Conservation (phyloP, 768 basidiomycete genomes). For the Collybiopsis confluens region DNA sequence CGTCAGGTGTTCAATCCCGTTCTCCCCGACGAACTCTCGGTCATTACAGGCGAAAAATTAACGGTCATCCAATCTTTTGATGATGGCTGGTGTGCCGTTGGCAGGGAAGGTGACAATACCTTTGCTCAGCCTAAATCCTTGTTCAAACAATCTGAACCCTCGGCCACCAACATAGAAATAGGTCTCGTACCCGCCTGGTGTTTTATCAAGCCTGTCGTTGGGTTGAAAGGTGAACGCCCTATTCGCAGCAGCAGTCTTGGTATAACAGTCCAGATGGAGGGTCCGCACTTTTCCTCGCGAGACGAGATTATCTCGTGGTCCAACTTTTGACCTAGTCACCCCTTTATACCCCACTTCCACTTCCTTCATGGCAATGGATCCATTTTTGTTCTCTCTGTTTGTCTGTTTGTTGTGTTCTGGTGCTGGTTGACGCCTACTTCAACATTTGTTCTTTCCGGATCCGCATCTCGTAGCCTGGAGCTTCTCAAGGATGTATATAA, state of each 20-base stretch:
- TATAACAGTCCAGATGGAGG: conserved; percentile 52
- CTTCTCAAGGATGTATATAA: no score
- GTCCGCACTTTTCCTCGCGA: conserved; percentile 32
- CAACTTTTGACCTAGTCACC: conserved; percentile 40
- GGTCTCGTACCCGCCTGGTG: conserved; percentile 78
- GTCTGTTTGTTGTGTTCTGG: no score
- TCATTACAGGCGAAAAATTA: conserved; percentile 55
- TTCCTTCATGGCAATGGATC: no score
- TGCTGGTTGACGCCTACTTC: no score
- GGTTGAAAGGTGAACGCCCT: conserved; percentile 58
- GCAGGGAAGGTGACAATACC: conserved; percentile 36
- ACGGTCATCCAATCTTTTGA: conserved; percentile 65
- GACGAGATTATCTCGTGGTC: conserved; percentile 67
- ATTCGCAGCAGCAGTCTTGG: conserved; percentile 62
- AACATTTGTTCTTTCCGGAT: no score
- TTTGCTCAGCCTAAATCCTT: conserved; percentile 33
- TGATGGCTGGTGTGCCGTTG: conserved; percentile 63
- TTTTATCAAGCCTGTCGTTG: conserved; percentile 61
- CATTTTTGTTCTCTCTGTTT: no score
- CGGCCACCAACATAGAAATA: conserved; percentile 51
- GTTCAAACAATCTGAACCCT: conserved; percentile 27
- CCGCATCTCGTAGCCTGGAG: no score
- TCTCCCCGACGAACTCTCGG: conserved; percentile 68
- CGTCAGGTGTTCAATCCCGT: conserved; percentile 64
- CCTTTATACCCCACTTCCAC: not conserved